Percentiles rank a stretch among this genome's conserved stretches.
Conservation (phyloP, 2,329 filamentous ascomycete species). For the Aspergillaceae sp. region DNA sequence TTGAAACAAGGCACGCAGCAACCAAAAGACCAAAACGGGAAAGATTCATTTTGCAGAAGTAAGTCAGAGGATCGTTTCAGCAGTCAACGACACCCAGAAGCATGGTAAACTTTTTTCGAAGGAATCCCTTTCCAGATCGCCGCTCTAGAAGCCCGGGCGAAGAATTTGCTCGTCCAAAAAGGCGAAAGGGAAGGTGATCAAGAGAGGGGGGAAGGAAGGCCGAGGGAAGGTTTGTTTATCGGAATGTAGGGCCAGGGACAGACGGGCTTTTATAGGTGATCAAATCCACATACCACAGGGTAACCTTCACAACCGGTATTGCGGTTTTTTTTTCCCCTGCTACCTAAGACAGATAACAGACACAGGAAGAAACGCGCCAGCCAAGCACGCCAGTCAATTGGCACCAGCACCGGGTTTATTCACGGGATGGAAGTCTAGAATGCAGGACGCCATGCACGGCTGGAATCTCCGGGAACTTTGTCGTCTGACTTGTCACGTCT, state of each 20-base stretch:
- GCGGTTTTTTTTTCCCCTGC: background rate
- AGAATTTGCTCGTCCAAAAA: too few species aligned
- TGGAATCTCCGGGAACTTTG: constrained; percentile 1
- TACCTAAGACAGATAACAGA: background rate
- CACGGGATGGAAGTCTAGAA: constrained; percentile 1
- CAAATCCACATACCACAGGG: constrained; percentile 12
- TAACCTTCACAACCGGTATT: too few species aligned
- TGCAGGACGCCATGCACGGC: constrained; percentile 6
- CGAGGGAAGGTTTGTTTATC: constrained; percentile 14
- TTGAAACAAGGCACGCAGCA: constrained; percentile 12
- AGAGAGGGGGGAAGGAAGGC: background rate
- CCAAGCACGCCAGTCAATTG: too few species aligned
- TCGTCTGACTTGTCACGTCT: constrained; percentile 15
- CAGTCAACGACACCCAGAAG: constrained; percentile 9
- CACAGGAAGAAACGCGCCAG: too few species aligned
- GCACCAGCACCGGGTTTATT: too few species aligned
- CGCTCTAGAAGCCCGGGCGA: background rate
- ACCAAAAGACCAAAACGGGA: constrained; percentile 17
- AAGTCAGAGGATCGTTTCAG: background rate
- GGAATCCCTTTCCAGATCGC: background rate
- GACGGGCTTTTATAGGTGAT: constrained; percentile 17
- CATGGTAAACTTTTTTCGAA: background rate
- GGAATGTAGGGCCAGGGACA: constrained; percentile 17
- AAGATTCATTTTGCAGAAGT: constrained; percentile 21
- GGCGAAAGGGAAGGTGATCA: background rate